Percentiles rank a stretch among this genome's conserved stretches.
Evolutionary conservation across 139 green algal genomes (phyloP).

Genomic region (Edaphochlamys debaryana): DNA sequence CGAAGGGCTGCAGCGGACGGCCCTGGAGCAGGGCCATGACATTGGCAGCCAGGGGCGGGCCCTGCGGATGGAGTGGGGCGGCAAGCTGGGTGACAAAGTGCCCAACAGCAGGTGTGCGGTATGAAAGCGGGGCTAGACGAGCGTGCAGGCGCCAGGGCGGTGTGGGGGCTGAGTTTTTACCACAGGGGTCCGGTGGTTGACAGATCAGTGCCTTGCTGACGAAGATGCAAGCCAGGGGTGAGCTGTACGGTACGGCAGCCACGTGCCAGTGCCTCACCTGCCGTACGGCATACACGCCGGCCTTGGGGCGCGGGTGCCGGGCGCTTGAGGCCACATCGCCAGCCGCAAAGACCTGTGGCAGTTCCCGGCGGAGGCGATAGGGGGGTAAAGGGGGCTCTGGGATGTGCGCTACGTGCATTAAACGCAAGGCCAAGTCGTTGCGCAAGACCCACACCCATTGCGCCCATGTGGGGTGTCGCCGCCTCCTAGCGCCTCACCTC

Average conservation of each 20-base stretch:
- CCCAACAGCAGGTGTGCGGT: too few species aligned
- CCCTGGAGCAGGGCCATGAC: conserved; percentile 74
- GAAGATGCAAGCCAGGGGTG: too few species aligned
- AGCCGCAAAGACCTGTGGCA: conserved; percentile 86
- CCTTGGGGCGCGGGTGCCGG: conserved; percentile 90
- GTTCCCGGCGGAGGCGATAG: not conserved
- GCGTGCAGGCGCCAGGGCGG: too few species aligned
- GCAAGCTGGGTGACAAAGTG: too few species aligned
- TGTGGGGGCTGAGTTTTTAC: too few species aligned
- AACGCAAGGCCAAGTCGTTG: not conserved
- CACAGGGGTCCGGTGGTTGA: too few species aligned
- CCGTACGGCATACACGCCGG: conserved; percentile 96
- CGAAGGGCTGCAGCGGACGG: conserved; percentile 75
- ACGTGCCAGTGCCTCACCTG: conserved; percentile 59
- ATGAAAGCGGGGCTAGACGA: not conserved
- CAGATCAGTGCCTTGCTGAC: too few species aligned
- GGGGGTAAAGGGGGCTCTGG: not conserved
- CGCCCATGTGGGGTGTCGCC: not conserved
- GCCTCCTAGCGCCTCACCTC: conserved; percentile 6
- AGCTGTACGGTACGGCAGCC: too few species aligned
- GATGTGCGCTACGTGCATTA: too few species aligned
- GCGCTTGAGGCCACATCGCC: conserved; percentile 86
- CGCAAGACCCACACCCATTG: not conserved
- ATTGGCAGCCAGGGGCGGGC: conserved; percentile 86
- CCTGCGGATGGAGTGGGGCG: conserved; percentile 49